Evolutionary conservation across 2,329 filamentous ascomycete genomes (phyloP), one percentile per base, ranked within the genome.

Genomic region (Ceratocystis huliohia): DNA sequence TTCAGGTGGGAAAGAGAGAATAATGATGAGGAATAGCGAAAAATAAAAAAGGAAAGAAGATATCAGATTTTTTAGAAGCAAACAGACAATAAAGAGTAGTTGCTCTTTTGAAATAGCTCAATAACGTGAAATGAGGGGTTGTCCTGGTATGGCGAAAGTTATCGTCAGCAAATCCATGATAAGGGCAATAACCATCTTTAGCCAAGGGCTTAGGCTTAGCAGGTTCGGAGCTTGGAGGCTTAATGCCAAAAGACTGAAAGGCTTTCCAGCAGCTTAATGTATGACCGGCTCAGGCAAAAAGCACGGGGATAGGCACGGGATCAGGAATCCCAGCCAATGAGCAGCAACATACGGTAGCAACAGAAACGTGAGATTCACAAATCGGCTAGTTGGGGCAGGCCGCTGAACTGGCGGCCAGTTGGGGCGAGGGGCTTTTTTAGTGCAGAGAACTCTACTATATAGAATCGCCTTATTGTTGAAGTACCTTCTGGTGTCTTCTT

Each of bases 31-130:
- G 17, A 37, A 57, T 5, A 41, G 4, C n/a, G 17, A 41, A 25
- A 37, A 63, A 17, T 33, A 33, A 25, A 44, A 53, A 17, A 41
- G 46, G 15, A 61, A 17, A 22, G 25, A 63, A 3, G 45, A 6
- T 25, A 13, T 56, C 25, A 61, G 57, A 53, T 28, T 41, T 62
- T 28, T 33, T 22, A 25, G 46, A 37, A 37, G 53, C 46, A 62
- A 66, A 30, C 44, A 53, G 30, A 56, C 48, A 66, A 28, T 8
- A 62, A 41, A 53, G 48, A 53, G 48, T 28, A 53, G 48, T 53
- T 53, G 48, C 48, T 28, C 22, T 53, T 41, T 10, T 41, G 4
- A 41, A 41, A 13, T 41, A 15, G 37, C 37, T 41, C 13, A 15
- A 41, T 41, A 41, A 15, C 37, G 15, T 37, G 37, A 44, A 37